Evolutionary conservation across 2,329 filamentous ascomycete species (phyloP).

Genomic region (Onygenales sp.): DNA sequence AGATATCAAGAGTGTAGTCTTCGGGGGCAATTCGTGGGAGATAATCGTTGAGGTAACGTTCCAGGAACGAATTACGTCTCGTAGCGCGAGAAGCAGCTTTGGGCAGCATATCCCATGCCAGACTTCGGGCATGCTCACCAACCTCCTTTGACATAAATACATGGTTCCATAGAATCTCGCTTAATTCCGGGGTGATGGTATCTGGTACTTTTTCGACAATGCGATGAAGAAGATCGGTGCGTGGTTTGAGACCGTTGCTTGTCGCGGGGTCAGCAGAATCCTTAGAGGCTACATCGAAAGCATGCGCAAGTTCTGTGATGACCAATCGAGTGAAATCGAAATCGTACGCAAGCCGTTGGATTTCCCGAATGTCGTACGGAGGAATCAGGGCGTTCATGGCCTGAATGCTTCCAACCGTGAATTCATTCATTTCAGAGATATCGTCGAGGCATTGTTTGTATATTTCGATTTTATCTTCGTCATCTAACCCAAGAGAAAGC

Average conservation of each 20-base stretch:
- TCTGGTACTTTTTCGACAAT: conserved; percentile 54
- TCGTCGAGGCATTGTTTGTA: conserved; percentile 60
- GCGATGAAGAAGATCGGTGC: conserved; percentile 49
- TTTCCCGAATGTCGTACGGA: conserved; percentile 38
- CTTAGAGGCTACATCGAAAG: conserved; percentile 35
- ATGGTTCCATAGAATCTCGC: conserved; percentile 59
- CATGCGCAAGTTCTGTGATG: conserved; percentile 55
- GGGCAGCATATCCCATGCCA: conserved; percentile 61
- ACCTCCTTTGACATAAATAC: conserved; percentile 58
- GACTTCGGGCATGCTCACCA: conserved; percentile 51
- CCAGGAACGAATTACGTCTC: conserved; percentile 30
- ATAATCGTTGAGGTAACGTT: conserved; percentile 35
- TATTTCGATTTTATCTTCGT: conserved; percentile 51
- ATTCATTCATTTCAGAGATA: conserved; percentile 52
- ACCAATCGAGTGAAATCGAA: conserved; percentile 54
- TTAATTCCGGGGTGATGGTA: conserved; percentile 53
- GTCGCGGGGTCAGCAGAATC: conserved; percentile 28
- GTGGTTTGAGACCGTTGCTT: conserved; percentile 41
- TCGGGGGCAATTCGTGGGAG: conserved; percentile 29
- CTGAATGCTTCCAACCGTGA: conserved; percentile 64
- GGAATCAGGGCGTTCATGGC: conserved; percentile 44
- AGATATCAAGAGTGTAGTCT: conserved; percentile 28
- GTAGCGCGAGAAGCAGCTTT: conserved; percentile 19
- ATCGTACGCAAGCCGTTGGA: conserved; percentile 50
- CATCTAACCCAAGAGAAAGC: conserved; percentile 46